Percentiles rank a stretch among this genome's conserved stretches.
Conservation (phyloP, 306 rosid species). For the Styphnolobium japonicum region DNA sequence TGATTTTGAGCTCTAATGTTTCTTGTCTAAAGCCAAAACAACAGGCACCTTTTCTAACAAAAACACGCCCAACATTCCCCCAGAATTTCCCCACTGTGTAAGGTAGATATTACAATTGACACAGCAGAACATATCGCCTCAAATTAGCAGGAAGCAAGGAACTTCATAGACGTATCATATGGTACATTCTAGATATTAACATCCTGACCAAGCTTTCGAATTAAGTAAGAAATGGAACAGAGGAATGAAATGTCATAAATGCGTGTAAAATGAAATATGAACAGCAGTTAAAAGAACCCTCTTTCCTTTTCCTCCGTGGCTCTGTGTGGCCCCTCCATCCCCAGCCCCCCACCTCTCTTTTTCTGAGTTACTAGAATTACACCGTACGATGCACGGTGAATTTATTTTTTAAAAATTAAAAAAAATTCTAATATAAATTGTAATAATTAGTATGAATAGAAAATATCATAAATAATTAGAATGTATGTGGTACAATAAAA, state of each 20-base stretch:
- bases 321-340: conserved; percentile 8
- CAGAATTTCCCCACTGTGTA: not conserved
- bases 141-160: not conserved
- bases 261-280: conserved; percentile 17
- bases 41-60: not conserved
- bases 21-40: not conserved
- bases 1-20: not conserved
- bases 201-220: conserved; percentile 16
- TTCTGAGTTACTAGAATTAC: not conserved
- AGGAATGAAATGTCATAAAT: conserved; percentile 11
- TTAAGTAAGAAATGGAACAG: conserved; percentile 1
- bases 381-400: too few relatives aligned
- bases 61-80: not conserved
- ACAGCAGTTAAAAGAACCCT: conserved; percentile 25
- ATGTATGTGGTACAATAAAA: too few relatives aligned
- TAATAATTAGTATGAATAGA: too few relatives aligned
- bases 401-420: too few relatives aligned
- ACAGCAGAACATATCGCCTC: conserved; percentile 2
- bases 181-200: conserved; percentile 19
- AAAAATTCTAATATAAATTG: too few relatives aligned
- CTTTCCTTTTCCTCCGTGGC: not conserved
- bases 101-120: not conserved
- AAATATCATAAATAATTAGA: too few relatives aligned
- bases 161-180: not conserved
- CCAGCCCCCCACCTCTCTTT: not conserved